phyloP scores from a whole-genome alignment of 2,329 filamentous ascomycete species.

The Monilinia vaccinii-corymbosi region DNA sequence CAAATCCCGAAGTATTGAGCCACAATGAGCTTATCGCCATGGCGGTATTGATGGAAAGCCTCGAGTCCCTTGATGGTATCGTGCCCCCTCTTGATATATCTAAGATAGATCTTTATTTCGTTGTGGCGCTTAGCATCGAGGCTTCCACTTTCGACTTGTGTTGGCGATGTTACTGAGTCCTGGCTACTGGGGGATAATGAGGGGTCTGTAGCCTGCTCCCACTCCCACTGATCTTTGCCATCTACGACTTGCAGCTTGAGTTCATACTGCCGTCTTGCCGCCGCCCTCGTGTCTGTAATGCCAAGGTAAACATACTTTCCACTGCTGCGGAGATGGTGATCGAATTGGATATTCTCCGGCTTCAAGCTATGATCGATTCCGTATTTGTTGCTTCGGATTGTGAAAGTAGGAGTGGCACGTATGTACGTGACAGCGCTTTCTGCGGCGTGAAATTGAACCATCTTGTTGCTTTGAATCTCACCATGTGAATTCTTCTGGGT shows the following conservation, averaged over 20 bases:
- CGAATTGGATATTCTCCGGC: not conserved
- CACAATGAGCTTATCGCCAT: not conserved
- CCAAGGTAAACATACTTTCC: not conserved
- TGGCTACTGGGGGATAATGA: not conserved
- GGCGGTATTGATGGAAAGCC: not conserved
- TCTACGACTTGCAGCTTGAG: not conserved
- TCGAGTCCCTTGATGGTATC: not conserved
- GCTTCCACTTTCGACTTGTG: not conserved
- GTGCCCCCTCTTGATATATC: not conserved
- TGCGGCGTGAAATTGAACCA: not conserved
- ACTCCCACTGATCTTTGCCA: not conserved
- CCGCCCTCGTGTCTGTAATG: not conserved
- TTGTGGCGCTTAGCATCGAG: not conserved
- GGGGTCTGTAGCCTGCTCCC: not conserved
- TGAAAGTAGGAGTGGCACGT: not conserved
- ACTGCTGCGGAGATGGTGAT: not conserved
- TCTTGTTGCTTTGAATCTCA: not conserved
- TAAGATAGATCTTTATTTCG: not conserved
- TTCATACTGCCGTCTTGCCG: not conserved
- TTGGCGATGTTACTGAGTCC: not conserved
- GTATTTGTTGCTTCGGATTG: not conserved
- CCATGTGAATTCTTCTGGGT: not conserved
- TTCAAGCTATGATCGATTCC: not conserved
- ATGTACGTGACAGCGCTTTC: not conserved
- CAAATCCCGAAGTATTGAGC: not conserved